Base-by-base conservation (phyloP, 2,329 filamentous ascomycete genomes). In the Chrysoporthe cubensis region DNA sequence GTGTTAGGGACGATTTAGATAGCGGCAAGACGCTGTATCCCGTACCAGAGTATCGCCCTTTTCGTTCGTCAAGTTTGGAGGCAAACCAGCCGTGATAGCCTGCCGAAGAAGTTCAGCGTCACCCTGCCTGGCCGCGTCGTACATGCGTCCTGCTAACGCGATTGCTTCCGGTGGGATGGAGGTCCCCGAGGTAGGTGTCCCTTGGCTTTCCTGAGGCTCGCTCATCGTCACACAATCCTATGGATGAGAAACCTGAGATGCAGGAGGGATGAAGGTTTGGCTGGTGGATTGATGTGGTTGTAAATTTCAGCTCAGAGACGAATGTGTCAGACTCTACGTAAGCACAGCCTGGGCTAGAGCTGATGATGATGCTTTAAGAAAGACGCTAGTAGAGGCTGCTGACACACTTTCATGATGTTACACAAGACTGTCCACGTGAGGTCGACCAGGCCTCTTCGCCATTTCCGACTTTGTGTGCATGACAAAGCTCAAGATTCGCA, bases 21-120 rank as follows among this genome's bases (percentile, higher is more conserved):
- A 26, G 26, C 37, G 9, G 9, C 13, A 42, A 42, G 32, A 32
- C 18, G 9, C 4, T 6, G 18, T 21, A 7, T 18, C 11, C 71
- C 82, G 56, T 81, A 88, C 86, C 69, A 93, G 77, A n/a, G 86
- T 91, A 75, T 93, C 90, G 61, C 90, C 91, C 71, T 91, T 90
- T 62, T 90, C 85, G 73, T 93, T 92, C 32, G 89, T 91, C 76
- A 93, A 81, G 73, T 92, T 92, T 1, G 86, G 81, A 0, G 90
- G 90, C 37, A 93, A 80, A 1, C 91, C 90, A 1, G 87, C 87
- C 1, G 83, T 81, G 48, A 93, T 77, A 60, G 90, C 90, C 76
- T 89, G 85, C 54, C 83, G 75, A n/a, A 93, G 86, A 14, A 87
- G 77, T 5, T 84, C 75, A 2, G 85, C 80, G 61, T 89, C 80